These are phyloP conservation scores for Nidula microcarpa DNA, from an alignment of 768 basidiomycete species.

Conservation along the genomic window DNA sequence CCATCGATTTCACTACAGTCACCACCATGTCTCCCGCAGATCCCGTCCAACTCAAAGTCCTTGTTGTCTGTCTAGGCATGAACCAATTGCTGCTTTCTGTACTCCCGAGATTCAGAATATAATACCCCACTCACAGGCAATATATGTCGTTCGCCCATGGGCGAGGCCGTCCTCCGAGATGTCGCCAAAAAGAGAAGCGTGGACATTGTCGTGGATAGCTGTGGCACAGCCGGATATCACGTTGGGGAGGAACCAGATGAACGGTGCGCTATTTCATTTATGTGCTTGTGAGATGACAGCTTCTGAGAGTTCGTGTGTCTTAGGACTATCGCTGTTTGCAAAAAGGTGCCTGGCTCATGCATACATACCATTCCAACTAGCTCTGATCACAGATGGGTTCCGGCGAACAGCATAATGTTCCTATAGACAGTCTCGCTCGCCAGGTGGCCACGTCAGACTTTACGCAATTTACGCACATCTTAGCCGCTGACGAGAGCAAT, in stretches of 20 bases:
- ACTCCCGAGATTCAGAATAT: neutral
- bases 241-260: conserved; percentile 81
- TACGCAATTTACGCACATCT: conserved; percentile 72
- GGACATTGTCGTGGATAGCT: conserved; percentile 73
- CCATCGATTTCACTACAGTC: conserved; percentile 9
- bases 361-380: neutral
- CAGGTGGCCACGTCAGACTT: conserved; percentile 70
- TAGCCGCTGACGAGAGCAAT: conserved; percentile 82
- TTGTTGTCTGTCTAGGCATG: conserved; percentile 69
- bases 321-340: conserved; percentile 70
- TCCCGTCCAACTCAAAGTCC: conserved; percentile 42
- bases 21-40: conserved; percentile 1
- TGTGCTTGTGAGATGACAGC: too few species aligned
- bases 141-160: conserved; percentile 90
- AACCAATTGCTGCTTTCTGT: neutral
- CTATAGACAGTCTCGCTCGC: conserved; percentile 68
- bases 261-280: conserved; percentile 40
- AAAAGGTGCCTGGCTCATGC: conserved; percentile 45
- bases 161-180: conserved; percentile 79
- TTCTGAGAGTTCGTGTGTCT: neutral
- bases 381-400: too few species aligned
- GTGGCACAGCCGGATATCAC: conserved; percentile 85
- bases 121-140: conserved; percentile 45
- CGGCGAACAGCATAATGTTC: conserved; percentile 57
- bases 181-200: conserved; percentile 64